Base-by-base conservation (phyloP, 2,329 filamentous ascomycete species). In the Ophiocordyceps camponoti-floridani region DNA sequence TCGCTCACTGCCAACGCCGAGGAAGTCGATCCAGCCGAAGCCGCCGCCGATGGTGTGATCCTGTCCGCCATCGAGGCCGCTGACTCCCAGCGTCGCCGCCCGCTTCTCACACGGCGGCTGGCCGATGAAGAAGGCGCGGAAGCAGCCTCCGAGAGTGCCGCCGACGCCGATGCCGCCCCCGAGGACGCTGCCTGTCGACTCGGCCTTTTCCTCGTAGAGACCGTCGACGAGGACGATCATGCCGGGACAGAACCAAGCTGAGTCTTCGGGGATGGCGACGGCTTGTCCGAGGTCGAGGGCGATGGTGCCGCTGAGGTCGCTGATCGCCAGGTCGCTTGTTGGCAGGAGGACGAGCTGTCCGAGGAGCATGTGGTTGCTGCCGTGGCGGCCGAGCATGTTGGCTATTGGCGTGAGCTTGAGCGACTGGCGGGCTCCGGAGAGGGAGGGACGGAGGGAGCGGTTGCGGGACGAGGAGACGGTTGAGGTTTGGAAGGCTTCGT, bases 201-300 rank as follows among this genome's bases (percentile, higher is more conserved):
- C 74, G 48, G 87, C 85, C 53, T 94, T 87, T 59, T 96, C 91
- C 58, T 94, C 87, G 56, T 98, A 98, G n/a, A 89, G 79, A 7
- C 91, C 91, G 54, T 98, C 91, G 0, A 95, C 77, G 0, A 98
- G 72, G 4, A 96, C 84, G 42, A 98, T 84, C 87, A 96, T 96
- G 3, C 93, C 93, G 0, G 91, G 88, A 5, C 82, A 79, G 56
- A 95, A 95, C 82, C 87, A 98, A 4, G 84, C 82, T 23, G 84
- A 86, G 56, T 89, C 80, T 48, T 86, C 79, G 0, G 88, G 88
- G 45, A 95, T 81, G 13, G 83, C 77, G 19, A 79, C 77, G 0
- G 89, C 85, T 55, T 89, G 82, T 18, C 78, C 74, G 11, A 96
- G 64, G 52, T 96, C 87, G 1, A 98, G 68, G 2, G 77, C 72